Evolutionary conservation across 371 early-diverging fungal genomes (phyloP), one percentile per base, ranked within the genome.

Genomic region (Chytridium lagenaria): DNA sequence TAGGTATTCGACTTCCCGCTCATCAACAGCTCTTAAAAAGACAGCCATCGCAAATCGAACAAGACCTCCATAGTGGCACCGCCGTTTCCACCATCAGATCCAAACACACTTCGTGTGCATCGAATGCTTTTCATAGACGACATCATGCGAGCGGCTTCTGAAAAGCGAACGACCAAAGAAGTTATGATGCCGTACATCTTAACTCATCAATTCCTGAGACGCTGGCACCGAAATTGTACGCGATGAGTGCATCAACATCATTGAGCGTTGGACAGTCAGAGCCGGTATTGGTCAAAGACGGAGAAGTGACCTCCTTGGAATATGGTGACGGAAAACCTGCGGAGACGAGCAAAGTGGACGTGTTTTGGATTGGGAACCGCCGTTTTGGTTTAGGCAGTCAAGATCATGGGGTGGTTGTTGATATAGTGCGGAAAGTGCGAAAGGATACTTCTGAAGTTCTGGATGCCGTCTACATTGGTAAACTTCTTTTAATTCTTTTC

Each of bases 321-420:
- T 7, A 55, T 26, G 37, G 36, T 16, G 36, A 34, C 12, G 34
- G 23, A 61, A n/a, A n/a, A n/a, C n/a, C n/a, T n/a, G n/a, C n/a
- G n/a, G n/a, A n/a, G n/a, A n/a, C n/a, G n/a, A n/a, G n/a, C n/a
- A 31, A 61, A 15, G 61, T 61, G 31, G 61, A 61, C 34, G 5
- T 61, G 36, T 61, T 61, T 61, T 61, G 61, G 61, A 61, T 26
- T 3, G 61, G 61, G 7, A 34, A 61, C 34, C 61, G 34, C 61
- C 7, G 26, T 55, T 55, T 37, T 61, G 30, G 61, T 61, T 61
- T 37, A 3, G 61, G 30, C 34, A 2, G 61, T 61, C 34, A 61
- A 61, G 61, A 34, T 61, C 37, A 33, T 16, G 61, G 61, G 36
- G 23, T 61, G 3, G 61, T 61, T 34, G 61, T 61, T 28, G 61